These are phyloP conservation scores for Fraxinus albicans DNA, from an alignment of 305 asterid genomes.

Conservation along the genomic window DNA sequence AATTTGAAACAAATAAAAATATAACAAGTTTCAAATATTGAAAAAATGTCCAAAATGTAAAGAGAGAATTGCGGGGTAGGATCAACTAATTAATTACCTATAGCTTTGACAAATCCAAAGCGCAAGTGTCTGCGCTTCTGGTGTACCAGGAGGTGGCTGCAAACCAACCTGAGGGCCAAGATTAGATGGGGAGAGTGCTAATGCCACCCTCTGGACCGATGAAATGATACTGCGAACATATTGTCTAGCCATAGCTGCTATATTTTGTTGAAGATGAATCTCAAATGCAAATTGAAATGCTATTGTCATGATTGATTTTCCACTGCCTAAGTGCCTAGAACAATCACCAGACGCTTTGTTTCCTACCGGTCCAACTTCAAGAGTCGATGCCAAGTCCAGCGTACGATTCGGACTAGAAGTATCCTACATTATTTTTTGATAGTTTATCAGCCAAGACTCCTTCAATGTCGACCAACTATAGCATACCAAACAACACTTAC, in stretches of 20 bases:
- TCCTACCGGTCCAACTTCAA: slow-evolving; percentile 68
- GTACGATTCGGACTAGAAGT: slow-evolving; percentile 82
- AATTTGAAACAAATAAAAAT: not conserved
- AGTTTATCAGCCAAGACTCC: slow-evolving; percentile 6
- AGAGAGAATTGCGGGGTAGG: not conserved
- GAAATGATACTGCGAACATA: slow-evolving; percentile 84
- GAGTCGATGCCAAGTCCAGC: slow-evolving; percentile 91
- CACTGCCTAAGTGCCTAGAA: slow-evolving; percentile 34
- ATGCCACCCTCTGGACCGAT: slow-evolving; percentile 88
- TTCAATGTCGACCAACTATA: not conserved
- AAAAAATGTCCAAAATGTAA: not conserved
- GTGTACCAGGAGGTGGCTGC: slow-evolving; percentile 68
- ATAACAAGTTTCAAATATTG: not conserved
- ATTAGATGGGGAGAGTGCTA: slow-evolving; percentile 82
- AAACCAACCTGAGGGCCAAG: slow-evolving; percentile 47
- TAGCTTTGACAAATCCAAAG: slow-evolving; percentile 93
- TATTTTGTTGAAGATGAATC: slow-evolving; percentile 76
- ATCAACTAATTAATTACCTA: slow-evolving; percentile 38
- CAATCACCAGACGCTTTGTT: slow-evolving; percentile 44
- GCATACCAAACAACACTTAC: slow-evolving; percentile 29
- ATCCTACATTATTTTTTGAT: slow-evolving; percentile 40
- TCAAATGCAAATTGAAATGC: slow-evolving; percentile 94
- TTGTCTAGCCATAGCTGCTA: slow-evolving; percentile 90
- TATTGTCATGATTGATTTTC: slow-evolving; percentile 88
- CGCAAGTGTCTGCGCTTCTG: slow-evolving; percentile 80